A percentile compares a stretch with the other conserved stretches of the same genome.
phyloP scores from a whole-genome alignment of 2,329 filamentous ascomycete species.

The Byssochlamys sp. region DNA sequence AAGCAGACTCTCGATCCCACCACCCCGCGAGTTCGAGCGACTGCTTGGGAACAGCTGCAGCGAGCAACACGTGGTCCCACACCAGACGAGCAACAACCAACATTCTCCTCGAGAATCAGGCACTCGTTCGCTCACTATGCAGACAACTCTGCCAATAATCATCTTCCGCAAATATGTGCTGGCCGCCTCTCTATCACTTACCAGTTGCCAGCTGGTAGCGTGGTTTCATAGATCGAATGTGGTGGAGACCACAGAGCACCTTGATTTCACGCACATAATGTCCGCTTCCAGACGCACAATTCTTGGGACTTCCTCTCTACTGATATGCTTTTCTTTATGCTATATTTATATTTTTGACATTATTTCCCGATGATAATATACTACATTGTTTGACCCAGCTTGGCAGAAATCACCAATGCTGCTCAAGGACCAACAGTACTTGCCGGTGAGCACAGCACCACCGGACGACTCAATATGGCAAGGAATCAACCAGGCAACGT shows the following conservation, averaged over 20 bases:
- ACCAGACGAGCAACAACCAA: constrained; percentile 2
- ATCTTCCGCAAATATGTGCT: background rate
- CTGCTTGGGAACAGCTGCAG: background rate
- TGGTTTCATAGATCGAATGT: background rate
- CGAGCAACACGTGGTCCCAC: constrained; percentile 5
- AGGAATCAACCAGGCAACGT: constrained; percentile 7
- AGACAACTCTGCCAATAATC: background rate
- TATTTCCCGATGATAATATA: background rate
- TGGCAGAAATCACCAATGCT: background rate
- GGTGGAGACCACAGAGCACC: background rate
- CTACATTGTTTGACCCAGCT: background rate
- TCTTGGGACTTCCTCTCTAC: background rate
- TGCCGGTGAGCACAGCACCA: constrained; percentile 7
- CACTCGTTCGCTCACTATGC: background rate
- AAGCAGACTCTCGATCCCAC: constrained; percentile 5
- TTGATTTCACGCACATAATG: background rate
- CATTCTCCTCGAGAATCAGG: background rate
- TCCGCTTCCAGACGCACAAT: background rate
- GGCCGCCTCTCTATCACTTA: background rate
- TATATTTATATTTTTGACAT: background rate
- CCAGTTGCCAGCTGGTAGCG: background rate
- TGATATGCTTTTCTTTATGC: background rate
- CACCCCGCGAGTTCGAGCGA: background rate
- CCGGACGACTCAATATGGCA: constrained; percentile 13
- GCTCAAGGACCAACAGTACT: background rate